Evolutionary conservation across 768 basidiomycete species (phyloP), one percentile per base, ranked within the genome.

Genomic region (Lyophyllum semitale): DNA sequence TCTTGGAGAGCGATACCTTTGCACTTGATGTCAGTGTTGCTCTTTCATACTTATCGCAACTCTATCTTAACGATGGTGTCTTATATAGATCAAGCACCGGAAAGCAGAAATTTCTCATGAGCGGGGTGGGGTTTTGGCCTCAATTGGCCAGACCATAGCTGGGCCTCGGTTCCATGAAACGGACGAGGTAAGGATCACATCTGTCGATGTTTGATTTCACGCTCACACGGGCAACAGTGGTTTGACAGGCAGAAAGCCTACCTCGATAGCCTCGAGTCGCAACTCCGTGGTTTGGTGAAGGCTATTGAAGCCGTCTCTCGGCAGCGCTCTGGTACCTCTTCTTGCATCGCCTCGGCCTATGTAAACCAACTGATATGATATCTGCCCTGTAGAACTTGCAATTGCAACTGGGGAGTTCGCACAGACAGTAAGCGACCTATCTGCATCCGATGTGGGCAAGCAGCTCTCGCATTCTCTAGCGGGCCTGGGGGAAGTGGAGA

Each of bases 1-100:
- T 99, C 74, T 73, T 99, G 66, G 96, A 98, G 69, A 91, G 88
- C 63, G 97, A 99, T 68, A 88, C 83, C 4, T 98, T 98, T 69
- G 75, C 89, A 12, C 73, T 94, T 53, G 97, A 98, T 72, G 93
- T 95, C 48, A 70, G 93, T 74, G 3, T 47, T 18, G 25, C 46
- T 18, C 22, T 47, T 8, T 22, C 33, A 22, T 45, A 30, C 25
- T 45, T 15, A 48, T 23, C 27, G 33, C 45, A 18, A 51, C 53
- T 20, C 33, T 29, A 30, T 45, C 18, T 40, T 18, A 51, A 48
- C 40, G 4, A 51, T 45, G 48, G 51, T n/a, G n/a, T n/a, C 4
- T 38, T 2, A 9, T 51, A 20, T 65, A 93, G 95, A 94, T 94
- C 62, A 96, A 95, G 66, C 93, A 93, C 58, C 78, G 88, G 53